These are phyloP conservation scores for Aleurites moluccanus DNA, from an alignment of 441 rosid genomes.

Conservation along the genomic window DNA sequence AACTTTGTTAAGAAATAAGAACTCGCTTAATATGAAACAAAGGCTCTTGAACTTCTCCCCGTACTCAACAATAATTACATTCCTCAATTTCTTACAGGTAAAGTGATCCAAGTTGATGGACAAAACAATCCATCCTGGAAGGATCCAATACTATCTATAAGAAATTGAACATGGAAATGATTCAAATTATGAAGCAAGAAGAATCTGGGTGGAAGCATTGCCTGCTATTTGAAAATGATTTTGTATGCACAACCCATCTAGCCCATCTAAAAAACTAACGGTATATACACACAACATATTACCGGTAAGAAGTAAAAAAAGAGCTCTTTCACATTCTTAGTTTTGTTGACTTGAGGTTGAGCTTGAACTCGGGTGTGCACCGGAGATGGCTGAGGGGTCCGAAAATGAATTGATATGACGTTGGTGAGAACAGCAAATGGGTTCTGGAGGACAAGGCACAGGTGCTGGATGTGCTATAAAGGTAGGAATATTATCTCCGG, in stretches of 20 bases:
- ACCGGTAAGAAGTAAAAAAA: conserved; percentile 13
- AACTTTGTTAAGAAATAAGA: no score
- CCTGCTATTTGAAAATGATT: background rate
- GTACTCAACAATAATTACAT: conserved; percentile 22
- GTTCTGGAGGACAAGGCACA: conserved; percentile 42
- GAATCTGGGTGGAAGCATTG: conserved; percentile 21
- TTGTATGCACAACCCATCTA: conserved; percentile 16
- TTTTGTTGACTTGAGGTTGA: conserved; percentile 37
- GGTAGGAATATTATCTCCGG: conserved; percentile 84
- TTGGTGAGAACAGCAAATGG: conserved; percentile 39
- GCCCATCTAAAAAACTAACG: conserved; percentile 24
- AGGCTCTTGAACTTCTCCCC: conserved; percentile 17
- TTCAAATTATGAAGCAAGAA: background rate
- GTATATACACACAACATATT: conserved; percentile 21
- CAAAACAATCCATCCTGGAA: conserved; percentile 20
- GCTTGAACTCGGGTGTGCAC: conserved; percentile 26
- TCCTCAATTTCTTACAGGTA: conserved; percentile 19
- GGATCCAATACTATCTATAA: conserved; percentile 25
- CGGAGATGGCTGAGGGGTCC: conserved; percentile 24
- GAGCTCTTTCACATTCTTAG: conserved; percentile 14
- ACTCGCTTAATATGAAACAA: background rate
- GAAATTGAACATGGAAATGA: conserved; percentile 16
- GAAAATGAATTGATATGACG: conserved; percentile 30
- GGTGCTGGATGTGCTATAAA: conserved; percentile 85
- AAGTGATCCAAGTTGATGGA: conserved; percentile 27